Evolutionary conservation across 83 land plant genomes (phyloP), one percentile per base, ranked within the genome.

Genomic region (Picea abies): DNA sequence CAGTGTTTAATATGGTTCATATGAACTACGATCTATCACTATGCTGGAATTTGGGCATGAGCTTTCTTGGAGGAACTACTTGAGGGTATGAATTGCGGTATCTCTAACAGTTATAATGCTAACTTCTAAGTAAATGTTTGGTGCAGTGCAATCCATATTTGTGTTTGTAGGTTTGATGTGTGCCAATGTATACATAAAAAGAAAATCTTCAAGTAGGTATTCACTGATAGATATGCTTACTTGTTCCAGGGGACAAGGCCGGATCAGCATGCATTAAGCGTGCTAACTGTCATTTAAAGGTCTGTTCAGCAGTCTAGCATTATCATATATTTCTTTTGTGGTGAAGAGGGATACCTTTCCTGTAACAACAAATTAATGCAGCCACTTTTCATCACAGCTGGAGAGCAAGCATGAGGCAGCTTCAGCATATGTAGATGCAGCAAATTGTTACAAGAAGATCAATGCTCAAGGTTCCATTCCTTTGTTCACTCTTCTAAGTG

Each of bases 341-440:
- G 47, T 17, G 10, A 19, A 70, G 75, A n/a, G 47, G 20, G 41
- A 37, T 19, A 17, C 20, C 20, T 17, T 9, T 37, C 9, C 2
- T 2, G 8, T 17, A 70, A 16, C 47, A 70, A 35, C 9, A 17
- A 17, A 7, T 37, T 70, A 20, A 37, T 70, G 47, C 41, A 16
- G 20, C 7, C 6, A 37, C 47, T 70, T 70, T 4, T 81, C 23
- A 26, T 41, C 62, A 22, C 87, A 96, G 98, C 69, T 91, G 86
- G 98, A 96, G 16, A 96, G 99, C 91, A 94, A 93, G 80, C 95
- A 94, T 87, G 99, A 96, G 85, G 99, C 99, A 76, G 98, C 99
- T 22, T 84, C 92, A 79, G 93, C 94, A 37, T 96, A 89, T 86
- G 99, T 92, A 23, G 94, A 93, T 86, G 97, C 98, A 77, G 96